Base-by-base conservation (phyloP, 2,329 filamentous ascomycete species). In the Colletotrichum viniferum region DNA sequence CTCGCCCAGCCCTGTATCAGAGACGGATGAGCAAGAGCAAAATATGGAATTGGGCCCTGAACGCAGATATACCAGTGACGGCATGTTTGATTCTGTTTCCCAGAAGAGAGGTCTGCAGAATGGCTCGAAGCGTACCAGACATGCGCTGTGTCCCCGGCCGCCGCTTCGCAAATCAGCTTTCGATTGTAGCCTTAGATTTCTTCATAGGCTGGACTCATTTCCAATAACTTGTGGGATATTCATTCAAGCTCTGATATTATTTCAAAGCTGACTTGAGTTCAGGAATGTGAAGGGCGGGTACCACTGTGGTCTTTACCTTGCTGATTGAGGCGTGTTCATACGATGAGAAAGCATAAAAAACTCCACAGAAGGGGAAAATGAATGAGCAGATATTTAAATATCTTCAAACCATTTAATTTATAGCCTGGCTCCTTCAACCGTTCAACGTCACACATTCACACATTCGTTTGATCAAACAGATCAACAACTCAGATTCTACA, bases 381-480 rank as follows among this genome's bases (percentile, higher is more conserved):
- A 30, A n/a, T n/a, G n/a, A n/a, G n/a, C n/a, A n/a, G n/a, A n/a
- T n/a, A n/a, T n/a, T n/a, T n/a, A n/a, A n/a, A n/a, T n/a, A n/a
- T n/a, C n/a, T n/a, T n/a, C n/a, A n/a, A n/a, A n/a, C n/a, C n/a
- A n/a, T n/a, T n/a, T n/a, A n/a, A n/a, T n/a, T n/a, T n/a, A n/a
- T n/a, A n/a, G n/a, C n/a, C n/a, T n/a, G n/a, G n/a, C n/a, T 56
- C 52, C 3, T 26, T 56, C 52, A 16, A 56, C 24, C 13, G 14
- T 56, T 16, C 52, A 26, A 21, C 6, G 0, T 56, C 52, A 56
- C 12, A 1, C 13, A 14, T 26, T 16, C 13, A 26, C 0, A 56
- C 21, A 0, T 28, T 0, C 0, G 55, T 1, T 58, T 18, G 21
- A 1, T 0, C 0, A 56, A 21, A 56, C 52, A 1, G 0, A 13